These are phyloP conservation scores for Pestalotiopsis sp. DNA, from an alignment of 2,329 filamentous ascomycete species.

Conservation along the genomic window DNA sequence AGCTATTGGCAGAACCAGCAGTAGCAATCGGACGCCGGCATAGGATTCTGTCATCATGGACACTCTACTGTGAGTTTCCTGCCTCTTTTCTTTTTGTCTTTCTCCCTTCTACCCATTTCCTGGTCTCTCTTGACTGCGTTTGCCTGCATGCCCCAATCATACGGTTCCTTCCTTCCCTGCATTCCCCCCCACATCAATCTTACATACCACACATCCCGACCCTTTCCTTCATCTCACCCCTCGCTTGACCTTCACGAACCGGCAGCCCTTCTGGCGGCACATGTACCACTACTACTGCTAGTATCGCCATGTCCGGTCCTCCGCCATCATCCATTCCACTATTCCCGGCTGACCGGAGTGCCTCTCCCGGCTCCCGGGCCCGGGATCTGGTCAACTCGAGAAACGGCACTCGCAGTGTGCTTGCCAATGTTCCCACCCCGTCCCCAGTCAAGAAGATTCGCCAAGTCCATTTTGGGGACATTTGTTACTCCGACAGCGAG, in stretches of 20 bases:
- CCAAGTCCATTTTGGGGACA: slow-evolving; percentile 23
- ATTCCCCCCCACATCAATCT: slow-evolving; percentile 7
- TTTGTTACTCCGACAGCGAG: slow-evolving; percentile 19
- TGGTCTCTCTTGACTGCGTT: slow-evolving; percentile 1
- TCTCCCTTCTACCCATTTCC: slow-evolving; percentile 25
- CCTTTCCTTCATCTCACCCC: background rate
- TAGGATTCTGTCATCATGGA: slow-evolving; percentile 49
- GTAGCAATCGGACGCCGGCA: background rate
- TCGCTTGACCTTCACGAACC: background rate
- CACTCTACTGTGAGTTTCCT: slow-evolving; percentile 59
- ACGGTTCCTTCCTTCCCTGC: background rate
- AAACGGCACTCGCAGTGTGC: slow-evolving; percentile 1
- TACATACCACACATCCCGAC: background rate
- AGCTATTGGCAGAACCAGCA: background rate
- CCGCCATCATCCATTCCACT: background rate
- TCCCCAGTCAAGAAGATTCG: slow-evolving; percentile 7
- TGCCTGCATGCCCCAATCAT: slow-evolving; percentile 3
- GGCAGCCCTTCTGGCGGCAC: background rate
- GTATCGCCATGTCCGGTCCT: background rate
- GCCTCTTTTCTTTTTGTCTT: slow-evolving; percentile 14
- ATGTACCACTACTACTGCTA: background rate
- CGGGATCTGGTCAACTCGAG: slow-evolving; percentile 3
- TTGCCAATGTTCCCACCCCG: background rate
- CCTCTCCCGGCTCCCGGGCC: background rate
- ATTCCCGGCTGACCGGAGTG: background rate